These are phyloP conservation scores for Hanseniaspora meyeri DNA, from an alignment of 805 yeast species.

Conservation along the genomic window DNA sequence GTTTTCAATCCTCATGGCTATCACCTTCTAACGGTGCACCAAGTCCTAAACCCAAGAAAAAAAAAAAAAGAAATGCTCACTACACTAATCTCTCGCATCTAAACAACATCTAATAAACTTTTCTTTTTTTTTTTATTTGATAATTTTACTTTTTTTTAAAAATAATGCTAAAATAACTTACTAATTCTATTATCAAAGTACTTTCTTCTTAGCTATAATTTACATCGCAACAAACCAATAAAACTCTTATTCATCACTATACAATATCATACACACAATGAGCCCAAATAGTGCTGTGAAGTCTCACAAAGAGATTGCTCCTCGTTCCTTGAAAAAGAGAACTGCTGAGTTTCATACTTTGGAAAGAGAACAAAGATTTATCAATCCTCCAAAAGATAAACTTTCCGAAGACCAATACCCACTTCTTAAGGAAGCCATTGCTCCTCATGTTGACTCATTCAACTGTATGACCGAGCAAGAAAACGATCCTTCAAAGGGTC, in stretches of 20 bases:
- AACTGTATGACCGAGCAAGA: slow-evolving; percentile 87
- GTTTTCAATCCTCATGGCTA: neutral
- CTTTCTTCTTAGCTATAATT: too few relatives aligned
- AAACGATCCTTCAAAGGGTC: slow-evolving; percentile 45
- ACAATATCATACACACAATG: slow-evolving; percentile 17
- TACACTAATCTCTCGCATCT: too few relatives aligned
- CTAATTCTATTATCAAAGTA: too few relatives aligned
- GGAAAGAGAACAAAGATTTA: slow-evolving; percentile 75
- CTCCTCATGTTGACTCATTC: slow-evolving; percentile 92
- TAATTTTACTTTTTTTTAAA: too few relatives aligned
- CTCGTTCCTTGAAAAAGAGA: slow-evolving; percentile 24
- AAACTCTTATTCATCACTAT: neutral
- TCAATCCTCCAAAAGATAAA: slow-evolving; percentile 79
- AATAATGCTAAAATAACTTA: too few relatives aligned
- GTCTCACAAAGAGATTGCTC: neutral
- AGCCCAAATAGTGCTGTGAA: slow-evolving; percentile 21
- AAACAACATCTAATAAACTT: neutral
- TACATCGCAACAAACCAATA: neutral
- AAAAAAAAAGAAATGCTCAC: too few relatives aligned
- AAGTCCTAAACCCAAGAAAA: too few relatives aligned
- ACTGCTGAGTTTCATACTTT: slow-evolving; percentile 50
- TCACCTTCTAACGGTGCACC: neutral
- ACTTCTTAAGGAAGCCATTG: slow-evolving; percentile 73
- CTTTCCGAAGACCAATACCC: slow-evolving; percentile 49
- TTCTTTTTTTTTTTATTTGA: neutral